Evolutionary conservation across 352 stramenopile genomes (phyloP), one percentile per base, ranked within the genome.

Genomic region (Globisporangium cylindrosporum): DNA sequence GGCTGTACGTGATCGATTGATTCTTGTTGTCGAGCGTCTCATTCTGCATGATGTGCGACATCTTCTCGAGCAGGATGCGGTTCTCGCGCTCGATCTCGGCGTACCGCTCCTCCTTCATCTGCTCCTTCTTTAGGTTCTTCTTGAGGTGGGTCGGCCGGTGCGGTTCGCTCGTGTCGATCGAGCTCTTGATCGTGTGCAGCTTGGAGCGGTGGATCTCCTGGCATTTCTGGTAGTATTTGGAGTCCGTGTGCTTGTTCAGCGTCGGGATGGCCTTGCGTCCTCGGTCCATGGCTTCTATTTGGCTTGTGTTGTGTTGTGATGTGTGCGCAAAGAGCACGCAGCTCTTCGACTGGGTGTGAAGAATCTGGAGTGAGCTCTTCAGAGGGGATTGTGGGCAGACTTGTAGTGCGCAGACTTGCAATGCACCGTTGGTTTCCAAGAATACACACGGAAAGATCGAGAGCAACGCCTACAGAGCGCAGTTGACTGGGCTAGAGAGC

Each of bases 101-200:
- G 60, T 94, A 96, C 55, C 94, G 82, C 53, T 99, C 97, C 75
- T 99, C 95, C 71, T 98, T 98, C 76, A 99, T 90, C 70, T 98
- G 92, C 76, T 99, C 97, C 66, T 97, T 98, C 79, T 99, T 99
- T 38, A 97, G 84, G 70, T 99, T 99, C 79, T 98, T 98, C 71
- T 79, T 77, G 32, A 98, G 65, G 57, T 98, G 95, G n/a, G 83
- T 86, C 49, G 96, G 97, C 4, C 89, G 84, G 59, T 98, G 96
- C 49, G 88, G 88, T 68, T 94, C 87, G 65, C 78, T 92, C 72
- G 98, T 99, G 80, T 99, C 95, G 71, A 99, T 98, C 56, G 90
- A 91, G 64, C 91, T 96, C 84, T 98, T 99, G 76, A 94, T 95
- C 20, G 65, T 81, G 64, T 80, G 79, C n/a, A 94, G 78, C 72